Conservation (phyloP, 2,329 filamentous ascomycete genomes). For the Gremmenia infestans region DNA sequence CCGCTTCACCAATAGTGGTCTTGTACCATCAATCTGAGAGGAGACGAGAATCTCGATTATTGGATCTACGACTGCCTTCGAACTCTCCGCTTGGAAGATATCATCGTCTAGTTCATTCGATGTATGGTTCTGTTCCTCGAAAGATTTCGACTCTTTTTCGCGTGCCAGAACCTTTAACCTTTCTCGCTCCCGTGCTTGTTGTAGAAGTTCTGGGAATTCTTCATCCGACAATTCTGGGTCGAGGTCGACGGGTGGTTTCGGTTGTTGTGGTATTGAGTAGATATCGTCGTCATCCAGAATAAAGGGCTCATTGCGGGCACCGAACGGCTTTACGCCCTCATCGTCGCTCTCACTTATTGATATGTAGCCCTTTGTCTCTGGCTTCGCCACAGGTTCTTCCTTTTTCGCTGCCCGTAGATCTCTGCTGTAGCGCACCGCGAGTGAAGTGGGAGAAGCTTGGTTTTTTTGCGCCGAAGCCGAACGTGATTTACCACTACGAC, state of each 20-base stretch:
- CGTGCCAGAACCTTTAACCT: conserved; percentile 16
- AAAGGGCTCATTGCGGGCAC: conserved; percentile 5
- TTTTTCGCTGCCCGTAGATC: conserved; percentile 13
- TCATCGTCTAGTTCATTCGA: conserved; percentile 7
- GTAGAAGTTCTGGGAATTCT: conserved; percentile 30
- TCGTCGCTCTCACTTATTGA: conserved; percentile 24
- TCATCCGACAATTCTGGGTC: conserved; percentile 24
- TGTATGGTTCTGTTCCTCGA: conserved; percentile 12
- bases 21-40: conserved; percentile 58
- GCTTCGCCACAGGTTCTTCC: background rate
- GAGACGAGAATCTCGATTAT: conserved; percentile 62
- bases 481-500: conserved; percentile 15
- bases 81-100: conserved; percentile 10
- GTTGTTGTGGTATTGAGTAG: background rate
- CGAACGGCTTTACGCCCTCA: background rate
- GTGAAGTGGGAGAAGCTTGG: conserved; percentile 11
- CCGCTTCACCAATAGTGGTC: conserved; percentile 57
- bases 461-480: conserved; percentile 1
- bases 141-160: conserved; percentile 7
- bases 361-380: conserved; percentile 16
- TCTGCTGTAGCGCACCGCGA: conserved; percentile 17
- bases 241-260: conserved; percentile 9
- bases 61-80: conserved; percentile 35
- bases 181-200: conserved; percentile 24
- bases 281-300: conserved; percentile 18